Base-by-base conservation (phyloP, 176 grass and related monocot genomes). In the Oryza rufipogon region DNA sequence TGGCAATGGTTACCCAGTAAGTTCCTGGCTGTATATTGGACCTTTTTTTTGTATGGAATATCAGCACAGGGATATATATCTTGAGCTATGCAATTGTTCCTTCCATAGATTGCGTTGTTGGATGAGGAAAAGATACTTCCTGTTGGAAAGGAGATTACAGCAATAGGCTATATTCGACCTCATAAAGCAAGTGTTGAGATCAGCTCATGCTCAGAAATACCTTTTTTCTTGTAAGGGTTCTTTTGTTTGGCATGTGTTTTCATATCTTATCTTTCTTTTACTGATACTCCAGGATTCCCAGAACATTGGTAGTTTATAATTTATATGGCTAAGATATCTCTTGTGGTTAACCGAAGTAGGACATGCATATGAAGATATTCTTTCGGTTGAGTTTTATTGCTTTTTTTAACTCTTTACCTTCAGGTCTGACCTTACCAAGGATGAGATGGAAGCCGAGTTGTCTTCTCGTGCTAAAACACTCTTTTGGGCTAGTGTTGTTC, bases 91-190 rank as follows among this genome's bases (percentile, higher is more conserved):
- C 84, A 2, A 75, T 77, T 74, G 17, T 48, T 65, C 74, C 66
- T 79, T 77, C 47, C 66, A 2, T 83, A 99, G 93, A 90, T 96
- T 80, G 96, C 91, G 9, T 83, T 99, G 49, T 76, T 99, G 91
- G 89, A 99, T 73, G 96, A 99, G 86, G 96, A 99, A 88, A 99
- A 96, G 86, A 99, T 99, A 52, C 89, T 99, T 86, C 93, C 96
- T 64, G 68, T 99, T 30, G 96, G 93, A 83, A 96, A 94, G 81
- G 86, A 96, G 64, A 81, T 99, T 81, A 99, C 96, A 47, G 93
- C 93, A 48, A 85, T 99, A 84, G 96, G 96, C 64, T 87, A 92
- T 39, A 92, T 89, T 68, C 90, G 75, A 44, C 2, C 30, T 17
- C 82, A 82, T 19, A 75, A 83, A 66, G 93, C 63, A 84, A 84